Evolutionary conservation across 2,329 filamentous ascomycete species (phyloP), one percentile per base, ranked within the genome.

Genomic region (Cytospora paraplurivora): DNA sequence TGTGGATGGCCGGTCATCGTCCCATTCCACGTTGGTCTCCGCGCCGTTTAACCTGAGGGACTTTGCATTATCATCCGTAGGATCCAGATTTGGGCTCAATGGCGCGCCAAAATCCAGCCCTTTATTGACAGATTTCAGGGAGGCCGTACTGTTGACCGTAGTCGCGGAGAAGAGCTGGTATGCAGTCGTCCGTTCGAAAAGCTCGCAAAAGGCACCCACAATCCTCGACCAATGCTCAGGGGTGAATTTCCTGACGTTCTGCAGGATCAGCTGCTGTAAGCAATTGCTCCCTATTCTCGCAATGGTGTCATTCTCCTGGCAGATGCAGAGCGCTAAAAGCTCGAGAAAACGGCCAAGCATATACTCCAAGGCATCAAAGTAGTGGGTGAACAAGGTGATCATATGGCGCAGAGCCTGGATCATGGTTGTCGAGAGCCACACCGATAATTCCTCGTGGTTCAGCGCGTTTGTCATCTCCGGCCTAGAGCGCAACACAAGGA

Each of bases 381-480:
- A 99, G 76, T 99, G 96, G 0, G 96, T 99, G 76, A 99, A 99
- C 32, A 99, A 85, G 0, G 92, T 94, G 71, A 99, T 98, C 91
- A 99, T 97, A 77, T 98, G 97, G 64, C 95, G 89, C 62, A 99
- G 81, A 1, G 95, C 95, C 75, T 99, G 95, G 49, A 99, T 99
- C 92, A 99, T 97, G 10, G 95, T 99, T 0, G 95, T 99, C 0
- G 95, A 98, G 32, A 99, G 83, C 95, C 95, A 99, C 2, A 99
- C 95, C 0, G 95, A 98, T 21, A 98, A 83, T 73, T 99, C 95
- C 76, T 99, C 96, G 71, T 97, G 93, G 72, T 94, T 98, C 41
- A 94, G 85, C 15, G 94, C 93, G 72, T 97, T 97, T 33, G 89
- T 89, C 90, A 98, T 96, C 75, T 99, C 95, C 0, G 94, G 96